Percentiles rank a stretch among this genome's conserved stretches.
phyloP scores from a whole-genome alignment of 2,329 filamentous ascomycete genomes.

The Xylaria sp. region DNA sequence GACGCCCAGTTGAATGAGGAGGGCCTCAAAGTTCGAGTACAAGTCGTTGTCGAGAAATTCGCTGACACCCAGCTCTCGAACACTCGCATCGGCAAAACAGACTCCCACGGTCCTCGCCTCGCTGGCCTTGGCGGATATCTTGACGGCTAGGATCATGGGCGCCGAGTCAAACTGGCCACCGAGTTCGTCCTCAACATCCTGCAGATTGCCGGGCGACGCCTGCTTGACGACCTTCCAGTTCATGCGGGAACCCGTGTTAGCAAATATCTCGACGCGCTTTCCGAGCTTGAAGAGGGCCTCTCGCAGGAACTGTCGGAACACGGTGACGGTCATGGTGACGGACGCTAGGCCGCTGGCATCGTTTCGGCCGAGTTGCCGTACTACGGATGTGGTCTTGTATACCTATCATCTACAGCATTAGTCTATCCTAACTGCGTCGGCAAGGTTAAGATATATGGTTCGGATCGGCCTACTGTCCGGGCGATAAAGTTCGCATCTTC shows the following conservation, averaged over 20 bases:
- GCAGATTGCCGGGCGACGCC: slow-evolving; percentile 93
- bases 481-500: slow-evolving; percentile 87
- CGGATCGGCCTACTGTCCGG: slow-evolving; percentile 66
- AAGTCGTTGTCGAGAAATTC: slow-evolving; percentile 99
- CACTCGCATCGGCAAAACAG: slow-evolving; percentile 97
- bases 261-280: slow-evolving; percentile 92
- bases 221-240: slow-evolving; percentile 94
- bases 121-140: slow-evolving; percentile 85
- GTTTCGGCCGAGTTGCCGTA: slow-evolving; percentile 86
- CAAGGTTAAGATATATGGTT: not conserved
- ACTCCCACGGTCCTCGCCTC: slow-evolving; percentile 91
- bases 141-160: slow-evolving; percentile 94
- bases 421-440: not conserved
- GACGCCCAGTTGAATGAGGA: slow-evolving; percentile 95
- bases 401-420: slow-evolving; percentile 62
- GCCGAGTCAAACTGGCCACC: slow-evolving; percentile 87
- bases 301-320: slow-evolving; percentile 93
- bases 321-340: slow-evolving; percentile 94
- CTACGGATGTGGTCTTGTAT: slow-evolving; percentile 97
- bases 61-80: slow-evolving; percentile 93
- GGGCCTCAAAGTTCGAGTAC: slow-evolving; percentile 96
- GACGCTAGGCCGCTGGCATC: slow-evolving; percentile 88
- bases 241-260: slow-evolving; percentile 78
- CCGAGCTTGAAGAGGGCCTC: slow-evolving; percentile 93
- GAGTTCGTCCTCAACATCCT: slow-evolving; percentile 96